Evolutionary conservation across 345 rosid genomes (phyloP).

Genomic region (Punica granatum): DNA sequence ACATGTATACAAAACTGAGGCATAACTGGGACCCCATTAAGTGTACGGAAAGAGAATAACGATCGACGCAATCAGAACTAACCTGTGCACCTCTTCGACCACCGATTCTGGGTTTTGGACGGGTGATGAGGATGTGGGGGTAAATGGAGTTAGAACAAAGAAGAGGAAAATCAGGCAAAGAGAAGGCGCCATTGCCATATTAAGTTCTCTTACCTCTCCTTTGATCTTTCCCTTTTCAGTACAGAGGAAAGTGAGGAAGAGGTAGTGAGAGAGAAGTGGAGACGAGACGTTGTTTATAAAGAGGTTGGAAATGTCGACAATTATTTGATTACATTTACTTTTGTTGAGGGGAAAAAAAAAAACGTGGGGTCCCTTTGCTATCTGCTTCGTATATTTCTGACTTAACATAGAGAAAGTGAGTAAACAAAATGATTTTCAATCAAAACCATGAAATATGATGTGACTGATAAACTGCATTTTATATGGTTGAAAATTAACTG

Average conservation of each 20-base stretch:
- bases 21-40: too few relatives aligned
- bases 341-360: too few relatives aligned
- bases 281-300: conserved; percentile 2
- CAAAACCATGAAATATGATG: too few relatives aligned
- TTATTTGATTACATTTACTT: too few relatives aligned
- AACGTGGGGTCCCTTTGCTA: too few relatives aligned
- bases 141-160: conserved; percentile 16
- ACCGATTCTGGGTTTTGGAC: conserved; percentile 47
- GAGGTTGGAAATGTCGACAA: not conserved
- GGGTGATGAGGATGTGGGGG: conserved; percentile 27
- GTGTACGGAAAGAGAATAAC: not conserved
- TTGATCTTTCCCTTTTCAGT: not conserved
- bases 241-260: not conserved
- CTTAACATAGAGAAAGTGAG: too few relatives aligned
- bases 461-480: too few relatives aligned
- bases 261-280: not conserved
- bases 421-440: too few relatives aligned
- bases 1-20: too few relatives aligned
- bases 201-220: not conserved
- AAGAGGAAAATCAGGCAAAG: conserved; percentile 21
- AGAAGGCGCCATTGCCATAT: not conserved
- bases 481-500: too few relatives aligned
- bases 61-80: not conserved
- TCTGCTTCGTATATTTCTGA: too few relatives aligned
- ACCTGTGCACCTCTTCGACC: conserved; percentile 59